Conservation (phyloP, 1,284 basidiomycete genomes). For the Apiotrichum montevideense region DNA sequence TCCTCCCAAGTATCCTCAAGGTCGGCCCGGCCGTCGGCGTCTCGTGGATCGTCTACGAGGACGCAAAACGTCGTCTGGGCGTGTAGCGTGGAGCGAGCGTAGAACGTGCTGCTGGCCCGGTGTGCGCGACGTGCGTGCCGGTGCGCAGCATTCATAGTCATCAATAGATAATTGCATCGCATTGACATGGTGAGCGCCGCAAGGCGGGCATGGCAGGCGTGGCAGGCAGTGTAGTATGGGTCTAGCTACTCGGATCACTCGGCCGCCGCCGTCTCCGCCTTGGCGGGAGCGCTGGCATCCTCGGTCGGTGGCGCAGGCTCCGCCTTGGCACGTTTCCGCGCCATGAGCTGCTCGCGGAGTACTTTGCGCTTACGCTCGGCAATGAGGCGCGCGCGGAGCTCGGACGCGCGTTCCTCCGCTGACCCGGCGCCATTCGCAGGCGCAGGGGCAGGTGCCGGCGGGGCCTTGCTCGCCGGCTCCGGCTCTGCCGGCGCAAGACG, state of each 20-base stretch:
- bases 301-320: neutral
- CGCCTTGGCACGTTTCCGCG: slow-evolving; percentile 11
- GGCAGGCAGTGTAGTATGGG: neutral
- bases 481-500: neutral
- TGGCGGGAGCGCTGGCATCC: too few species aligned
- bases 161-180: slow-evolving; percentile 15
- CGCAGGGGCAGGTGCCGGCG: neutral
- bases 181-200: slow-evolving; percentile 1
- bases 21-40: slow-evolving; percentile 92
- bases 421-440: neutral
- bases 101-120: too few species aligned
- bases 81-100: slow-evolving; percentile 14
- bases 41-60: slow-evolving; percentile 70
- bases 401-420: slow-evolving; percentile 17
- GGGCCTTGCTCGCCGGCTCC: too few species aligned
- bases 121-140: too few species aligned
- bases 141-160: slow-evolving; percentile 8
- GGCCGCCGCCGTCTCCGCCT: too few species aligned
- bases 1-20: slow-evolving; percentile 87
- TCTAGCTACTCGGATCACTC: too few species aligned
- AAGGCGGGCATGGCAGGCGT: neutral
- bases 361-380: slow-evolving; percentile 23
- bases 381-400: slow-evolving; percentile 31
- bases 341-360: slow-evolving; percentile 14
- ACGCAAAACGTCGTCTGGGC: slow-evolving; percentile 39